Base-by-base conservation (phyloP, 495 filamentous ascomycete species). In the Aspergillus sparsus region DNA sequence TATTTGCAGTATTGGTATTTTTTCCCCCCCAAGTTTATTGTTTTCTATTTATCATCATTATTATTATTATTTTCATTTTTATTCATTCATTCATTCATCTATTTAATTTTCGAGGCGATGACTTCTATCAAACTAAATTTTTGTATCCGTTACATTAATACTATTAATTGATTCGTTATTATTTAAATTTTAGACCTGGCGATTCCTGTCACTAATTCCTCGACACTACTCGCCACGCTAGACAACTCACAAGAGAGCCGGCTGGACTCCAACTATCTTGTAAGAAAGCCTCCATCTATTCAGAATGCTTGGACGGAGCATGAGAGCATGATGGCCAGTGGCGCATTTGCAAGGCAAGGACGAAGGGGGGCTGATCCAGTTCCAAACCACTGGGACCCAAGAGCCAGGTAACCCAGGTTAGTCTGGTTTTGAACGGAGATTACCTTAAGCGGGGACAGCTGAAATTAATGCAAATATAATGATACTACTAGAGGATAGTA, bases 321-420 rank as follows among this genome's bases (percentile, higher is more conserved):
- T 32, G 61, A 45, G 37, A 35, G 50, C 50, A 60, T 66, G 57
- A 44, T 55, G 57, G 56, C 41, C 57, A 62, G 62, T 64, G 59
- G 65, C 62, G 62, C 58, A 55, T 57, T 41, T 55, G 15, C 42
- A 51, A 16, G 44, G 45, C 52, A 49, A 58, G 31, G 52, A 54
- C 27, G 41, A 58, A 58, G 45, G 58, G 41, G 46, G 49, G 58
- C 62, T 56, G 62, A 64, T 61, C 59, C 41, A 33, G 64, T 65
- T 56, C 64, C 67, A 61, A 62, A 61, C 61, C 42, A 57, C 60
- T 67, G 64, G 64, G 64, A 59, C 67, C 62, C 64, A 60, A 42
- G 57, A 64, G 55, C 61, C 63, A 60, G 66, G 66, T 62, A 58
- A 32, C 36, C 52, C 36, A 44, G 27, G 33, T 8, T 16, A 18